Evolutionary conservation across 345 rosid species (phyloP).

Genomic region (Alliaria petiolata): DNA sequence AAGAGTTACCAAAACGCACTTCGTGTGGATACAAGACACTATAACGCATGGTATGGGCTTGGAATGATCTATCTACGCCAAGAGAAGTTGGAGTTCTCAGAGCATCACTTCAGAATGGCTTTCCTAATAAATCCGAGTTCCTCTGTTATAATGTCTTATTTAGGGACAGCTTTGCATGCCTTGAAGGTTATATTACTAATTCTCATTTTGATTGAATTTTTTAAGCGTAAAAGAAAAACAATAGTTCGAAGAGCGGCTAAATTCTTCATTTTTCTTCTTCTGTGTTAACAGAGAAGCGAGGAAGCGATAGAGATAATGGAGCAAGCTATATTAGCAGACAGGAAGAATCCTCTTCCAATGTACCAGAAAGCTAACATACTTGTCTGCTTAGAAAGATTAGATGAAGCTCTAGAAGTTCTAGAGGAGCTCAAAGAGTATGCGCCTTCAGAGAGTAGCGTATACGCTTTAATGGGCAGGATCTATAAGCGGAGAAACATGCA

Average conservation of each 20-base stretch:
- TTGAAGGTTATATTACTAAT: constrained; percentile 51
- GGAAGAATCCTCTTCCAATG: constrained; percentile 96
- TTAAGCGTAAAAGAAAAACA: not conserved
- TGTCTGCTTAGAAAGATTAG: constrained; percentile 64
- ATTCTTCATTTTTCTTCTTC: constrained; percentile 9
- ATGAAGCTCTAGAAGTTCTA: constrained; percentile 81
- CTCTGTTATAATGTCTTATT: constrained; percentile 94
- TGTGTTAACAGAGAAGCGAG: constrained; percentile 60
- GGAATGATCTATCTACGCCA: constrained; percentile 94
- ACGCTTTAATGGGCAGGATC: constrained; percentile 92
- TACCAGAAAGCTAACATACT: constrained; percentile 94
- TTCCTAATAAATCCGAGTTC: constrained; percentile 78
- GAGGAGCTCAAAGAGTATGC: constrained; percentile 94
- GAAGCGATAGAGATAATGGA: constrained; percentile 94
- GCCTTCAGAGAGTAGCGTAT: constrained; percentile 89
- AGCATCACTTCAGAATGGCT: constrained; percentile 94
- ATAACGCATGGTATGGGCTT: constrained; percentile 96
- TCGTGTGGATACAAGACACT: constrained; percentile 84
- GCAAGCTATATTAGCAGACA: constrained; percentile 80
- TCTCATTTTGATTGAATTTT: not conserved
- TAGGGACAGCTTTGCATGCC: constrained; percentile 87
- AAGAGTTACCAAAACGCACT: constrained; percentile 93
- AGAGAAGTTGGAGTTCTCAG: constrained; percentile 89
- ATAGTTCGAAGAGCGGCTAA: not conserved
- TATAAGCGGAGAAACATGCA: constrained; percentile 72